phyloP scores from a whole-genome alignment of 345 rosid species.

The Citrus trifoliata region DNA sequence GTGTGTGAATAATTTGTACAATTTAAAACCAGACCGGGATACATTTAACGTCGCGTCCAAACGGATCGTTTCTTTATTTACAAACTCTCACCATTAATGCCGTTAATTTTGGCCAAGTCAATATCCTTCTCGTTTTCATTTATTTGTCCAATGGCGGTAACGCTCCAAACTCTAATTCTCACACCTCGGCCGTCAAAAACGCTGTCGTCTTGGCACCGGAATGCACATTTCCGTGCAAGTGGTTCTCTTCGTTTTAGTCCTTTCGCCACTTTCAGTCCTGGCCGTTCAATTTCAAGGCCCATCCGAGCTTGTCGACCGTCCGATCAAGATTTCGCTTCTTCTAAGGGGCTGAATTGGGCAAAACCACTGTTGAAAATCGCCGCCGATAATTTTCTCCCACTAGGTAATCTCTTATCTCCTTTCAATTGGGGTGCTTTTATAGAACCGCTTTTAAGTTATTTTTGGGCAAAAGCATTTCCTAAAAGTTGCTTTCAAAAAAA shows the following conservation, averaged over 20 bases:
- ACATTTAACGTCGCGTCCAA: neutral
- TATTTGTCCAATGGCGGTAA: slow-evolving; percentile 41
- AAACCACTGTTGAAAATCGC: slow-evolving; percentile 49
- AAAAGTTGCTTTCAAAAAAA: neutral
- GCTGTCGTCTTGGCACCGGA: slow-evolving; percentile 8
- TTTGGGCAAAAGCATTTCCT: neutral
- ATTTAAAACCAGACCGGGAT: neutral
- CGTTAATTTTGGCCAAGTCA: neutral
- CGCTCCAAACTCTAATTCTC: slow-evolving; percentile 32
- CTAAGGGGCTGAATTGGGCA: slow-evolving; percentile 30
- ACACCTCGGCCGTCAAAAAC: slow-evolving; percentile 4
- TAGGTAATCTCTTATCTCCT: slow-evolving; percentile 42
- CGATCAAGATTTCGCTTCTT: slow-evolving; percentile 38
- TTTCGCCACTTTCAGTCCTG: slow-evolving; percentile 19
- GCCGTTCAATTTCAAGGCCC: slow-evolving; percentile 26
- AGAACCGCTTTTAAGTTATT: neutral
- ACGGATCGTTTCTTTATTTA: no score
- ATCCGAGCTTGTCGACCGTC: slow-evolving; percentile 41
- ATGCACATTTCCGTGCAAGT: slow-evolving; percentile 11
- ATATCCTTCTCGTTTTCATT: neutral
- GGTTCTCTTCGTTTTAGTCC: slow-evolving; percentile 11
- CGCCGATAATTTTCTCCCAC: slow-evolving; percentile 69
- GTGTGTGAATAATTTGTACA: no score
- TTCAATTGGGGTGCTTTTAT: neutral
- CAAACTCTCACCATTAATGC: neutral